Percentiles rank a stretch among this genome's conserved stretches.
Conservation (phyloP, 83 land plant genomes). For the Thuja plicata region DNA sequence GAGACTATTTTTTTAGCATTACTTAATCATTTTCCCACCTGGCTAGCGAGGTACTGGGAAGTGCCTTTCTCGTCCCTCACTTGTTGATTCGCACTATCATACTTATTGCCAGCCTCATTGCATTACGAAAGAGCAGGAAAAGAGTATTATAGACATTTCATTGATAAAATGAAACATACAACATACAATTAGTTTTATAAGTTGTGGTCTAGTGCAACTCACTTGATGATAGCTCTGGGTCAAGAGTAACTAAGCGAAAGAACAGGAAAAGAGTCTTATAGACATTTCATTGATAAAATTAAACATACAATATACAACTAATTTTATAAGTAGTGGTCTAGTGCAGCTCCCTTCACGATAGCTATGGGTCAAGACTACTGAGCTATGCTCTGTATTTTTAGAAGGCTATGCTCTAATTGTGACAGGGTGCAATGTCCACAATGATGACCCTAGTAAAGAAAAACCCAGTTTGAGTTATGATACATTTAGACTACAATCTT, state of each 20-base stretch:
- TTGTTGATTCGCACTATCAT: background rate
- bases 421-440: too few relatives aligned
- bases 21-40: background rate
- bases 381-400: background rate
- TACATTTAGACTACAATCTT: too few relatives aligned
- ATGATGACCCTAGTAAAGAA: too few relatives aligned
- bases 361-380: background rate
- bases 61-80: conserved; percentile 7
- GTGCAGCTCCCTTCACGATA: background rate
- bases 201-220: background rate
- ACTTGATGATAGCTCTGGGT: background rate
- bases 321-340: background rate
- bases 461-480: too few relatives aligned
- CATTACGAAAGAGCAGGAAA: background rate
- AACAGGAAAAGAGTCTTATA: background rate
- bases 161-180: background rate
- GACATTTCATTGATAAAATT: background rate
- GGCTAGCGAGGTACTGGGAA: background rate
- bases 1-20: background rate
- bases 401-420: too few relatives aligned
- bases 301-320: background rate
- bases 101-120: conserved; percentile 1
- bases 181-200: background rate
- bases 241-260: background rate
- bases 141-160: background rate